A percentile compares a stretch with the other conserved stretches of the same genome.
Evolutionary conservation across 176 grass and related monocot species (phyloP).

Genomic region (Bonia amplexicaulis): DNA sequence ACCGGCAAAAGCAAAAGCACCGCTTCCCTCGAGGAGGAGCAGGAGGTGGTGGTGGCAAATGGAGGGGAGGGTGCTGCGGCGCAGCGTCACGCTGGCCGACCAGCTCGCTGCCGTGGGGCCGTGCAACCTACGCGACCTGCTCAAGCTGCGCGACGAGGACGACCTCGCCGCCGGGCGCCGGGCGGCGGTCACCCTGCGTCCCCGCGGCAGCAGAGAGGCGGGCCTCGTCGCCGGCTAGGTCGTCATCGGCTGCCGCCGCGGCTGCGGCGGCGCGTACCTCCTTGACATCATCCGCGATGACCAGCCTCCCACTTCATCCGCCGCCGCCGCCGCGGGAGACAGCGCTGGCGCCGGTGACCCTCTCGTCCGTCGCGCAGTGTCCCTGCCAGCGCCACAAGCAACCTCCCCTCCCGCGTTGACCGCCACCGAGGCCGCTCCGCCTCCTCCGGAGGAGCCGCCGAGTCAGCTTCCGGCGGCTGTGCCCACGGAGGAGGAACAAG

Average conservation of each 20-base stretch:
- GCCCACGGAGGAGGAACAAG: constrained; percentile 19
- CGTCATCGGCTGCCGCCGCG: not conserved
- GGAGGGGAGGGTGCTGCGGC: constrained; percentile 60
- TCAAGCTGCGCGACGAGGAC: constrained; percentile 52
- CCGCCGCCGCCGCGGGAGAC: not conserved
- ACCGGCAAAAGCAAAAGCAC: not conserved
- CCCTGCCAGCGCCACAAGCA: not conserved
- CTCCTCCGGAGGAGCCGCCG: not conserved
- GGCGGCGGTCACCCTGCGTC: constrained; percentile 35
- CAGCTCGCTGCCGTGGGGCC: constrained; percentile 63
- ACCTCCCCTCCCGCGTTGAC: not conserved
- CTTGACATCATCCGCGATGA: constrained; percentile 57
- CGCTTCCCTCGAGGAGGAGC: too few species aligned
- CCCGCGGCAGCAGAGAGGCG: constrained; percentile 40
- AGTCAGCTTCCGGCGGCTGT: not conserved
- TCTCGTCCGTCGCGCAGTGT: constrained; percentile 29
- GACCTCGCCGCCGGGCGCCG: constrained; percentile 39
- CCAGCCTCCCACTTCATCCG: not conserved
- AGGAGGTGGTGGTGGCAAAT: not conserved
- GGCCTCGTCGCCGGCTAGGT: constrained; percentile 18
- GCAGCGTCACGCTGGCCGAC: constrained; percentile 75
- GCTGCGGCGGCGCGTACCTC: constrained; percentile 24
- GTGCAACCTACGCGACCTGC: constrained; percentile 59
- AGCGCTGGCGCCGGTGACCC: not conserved
- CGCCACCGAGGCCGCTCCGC: not conserved